Conservation (phyloP, 768 basidiomycete genomes). For the Hygrophoropsis aurantiaca region DNA sequence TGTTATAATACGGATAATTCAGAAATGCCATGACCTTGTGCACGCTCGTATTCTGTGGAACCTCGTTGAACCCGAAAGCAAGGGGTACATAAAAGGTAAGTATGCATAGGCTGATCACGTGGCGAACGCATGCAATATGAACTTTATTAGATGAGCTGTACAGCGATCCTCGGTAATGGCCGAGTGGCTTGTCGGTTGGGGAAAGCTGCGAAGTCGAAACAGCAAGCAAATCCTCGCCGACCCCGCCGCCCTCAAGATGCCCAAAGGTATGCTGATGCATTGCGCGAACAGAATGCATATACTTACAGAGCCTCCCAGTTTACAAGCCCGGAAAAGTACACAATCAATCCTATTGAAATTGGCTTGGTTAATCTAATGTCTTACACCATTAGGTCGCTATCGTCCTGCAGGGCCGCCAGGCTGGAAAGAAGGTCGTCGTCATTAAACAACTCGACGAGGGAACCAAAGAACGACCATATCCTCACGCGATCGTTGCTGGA, state of each 20-base stretch:
- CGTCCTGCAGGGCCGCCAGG: constrained; percentile 98
- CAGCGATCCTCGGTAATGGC: constrained; percentile 28
- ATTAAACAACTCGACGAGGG: constrained; percentile 98
- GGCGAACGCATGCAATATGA: too few species aligned
- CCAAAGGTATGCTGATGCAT: constrained; percentile 32
- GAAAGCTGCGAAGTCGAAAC: constrained; percentile 7
- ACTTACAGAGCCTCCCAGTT: constrained; percentile 43
- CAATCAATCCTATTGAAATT: neutral
- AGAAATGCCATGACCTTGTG: too few species aligned
- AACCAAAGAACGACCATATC: constrained; percentile 93
- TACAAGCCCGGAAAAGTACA: constrained; percentile 95
- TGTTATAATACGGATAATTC: too few species aligned
- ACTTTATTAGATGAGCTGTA: constrained; percentile 19
- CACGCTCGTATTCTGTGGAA: too few species aligned
- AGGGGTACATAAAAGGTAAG: too few species aligned
- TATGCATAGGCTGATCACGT: too few species aligned
- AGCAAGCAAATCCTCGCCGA: constrained; percentile 24
- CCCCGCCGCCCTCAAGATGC: constrained; percentile 41
- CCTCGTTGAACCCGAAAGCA: too few species aligned
- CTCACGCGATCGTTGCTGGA: constrained; percentile 97
- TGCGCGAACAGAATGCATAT: neutral
- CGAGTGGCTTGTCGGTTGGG: constrained; percentile 33
- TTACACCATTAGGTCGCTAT: constrained; percentile 71
- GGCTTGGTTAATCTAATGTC: neutral
- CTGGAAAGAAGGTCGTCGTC: constrained; percentile 98